Evolutionary conservation across 1,284 basidiomycete species (phyloP).

Genomic region (Phlebopus sp.): DNA sequence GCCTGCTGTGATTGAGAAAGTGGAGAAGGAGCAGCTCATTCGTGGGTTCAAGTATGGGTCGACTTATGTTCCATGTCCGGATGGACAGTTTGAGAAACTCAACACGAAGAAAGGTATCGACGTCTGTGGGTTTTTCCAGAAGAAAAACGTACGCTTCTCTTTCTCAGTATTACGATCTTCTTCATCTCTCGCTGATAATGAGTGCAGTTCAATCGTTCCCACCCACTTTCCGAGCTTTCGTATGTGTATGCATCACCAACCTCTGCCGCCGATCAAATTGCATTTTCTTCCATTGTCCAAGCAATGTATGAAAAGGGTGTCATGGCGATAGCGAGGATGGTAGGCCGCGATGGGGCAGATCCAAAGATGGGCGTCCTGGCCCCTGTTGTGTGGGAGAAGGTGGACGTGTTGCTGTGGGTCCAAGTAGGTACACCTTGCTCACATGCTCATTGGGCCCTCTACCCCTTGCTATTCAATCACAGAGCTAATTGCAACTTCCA

Average conservation of each 20-base stretch:
- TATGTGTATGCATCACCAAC: slow-evolving; percentile 82
- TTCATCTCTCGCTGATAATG: background rate
- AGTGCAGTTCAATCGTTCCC: slow-evolving; percentile 73
- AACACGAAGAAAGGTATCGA: slow-evolving; percentile 82
- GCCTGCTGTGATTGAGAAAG: slow-evolving; percentile 41
- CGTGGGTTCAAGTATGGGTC: slow-evolving; percentile 92
- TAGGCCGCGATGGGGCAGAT: slow-evolving; percentile 68
- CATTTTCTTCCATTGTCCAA: slow-evolving; percentile 82
- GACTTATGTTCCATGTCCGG: slow-evolving; percentile 82
- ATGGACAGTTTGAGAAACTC: slow-evolving; percentile 72
- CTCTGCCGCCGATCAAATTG: slow-evolving; percentile 72
- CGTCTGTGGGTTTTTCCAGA: slow-evolving; percentile 80
- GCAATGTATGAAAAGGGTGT: slow-evolving; percentile 70
- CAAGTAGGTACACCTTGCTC: slow-evolving; percentile 48
- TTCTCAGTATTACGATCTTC: background rate
- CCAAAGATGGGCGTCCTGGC: slow-evolving; percentile 82
- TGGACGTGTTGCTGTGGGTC: slow-evolving; percentile 82
- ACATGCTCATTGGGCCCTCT: background rate
- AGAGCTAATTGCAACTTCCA: slow-evolving; percentile 2
- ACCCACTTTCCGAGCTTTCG: slow-evolving; percentile 82
- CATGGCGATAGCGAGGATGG: slow-evolving; percentile 81
- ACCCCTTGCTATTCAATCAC: too few relatives aligned
- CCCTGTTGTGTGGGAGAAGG: slow-evolving; percentile 59
- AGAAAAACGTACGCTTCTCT: slow-evolving; percentile 51
- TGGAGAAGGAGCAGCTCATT: slow-evolving; percentile 74